phyloP scores from a whole-genome alignment of 179 eudicot species.

The Heliamphora pulchella region DNA sequence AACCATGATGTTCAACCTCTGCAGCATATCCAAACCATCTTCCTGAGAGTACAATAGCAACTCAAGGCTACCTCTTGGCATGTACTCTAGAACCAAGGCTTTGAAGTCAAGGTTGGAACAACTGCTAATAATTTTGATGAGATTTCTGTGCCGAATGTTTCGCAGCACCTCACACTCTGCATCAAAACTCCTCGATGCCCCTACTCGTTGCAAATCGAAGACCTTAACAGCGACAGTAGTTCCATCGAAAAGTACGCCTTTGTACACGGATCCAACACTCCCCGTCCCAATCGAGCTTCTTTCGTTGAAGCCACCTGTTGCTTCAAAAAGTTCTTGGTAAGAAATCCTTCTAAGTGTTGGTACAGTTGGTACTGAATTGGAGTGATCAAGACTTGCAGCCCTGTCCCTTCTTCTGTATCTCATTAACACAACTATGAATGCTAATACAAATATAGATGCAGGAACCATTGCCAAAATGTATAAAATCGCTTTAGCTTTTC shows the following conservation, averaged over 20 bases:
- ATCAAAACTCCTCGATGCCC: conserved; percentile 8
- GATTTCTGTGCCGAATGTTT: not conserved
- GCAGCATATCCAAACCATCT: no score
- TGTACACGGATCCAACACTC: not conserved
- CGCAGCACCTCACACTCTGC: not conserved
- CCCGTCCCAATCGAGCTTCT: not conserved
- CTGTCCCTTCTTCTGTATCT: no score
- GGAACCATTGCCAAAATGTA: no score
- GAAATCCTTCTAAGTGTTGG: not conserved
- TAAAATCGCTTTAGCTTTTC: no score
- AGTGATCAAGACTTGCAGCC: no score
- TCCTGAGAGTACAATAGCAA: no score
- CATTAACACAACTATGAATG: no score
- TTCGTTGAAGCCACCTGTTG: not conserved
- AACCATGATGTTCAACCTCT: no score
- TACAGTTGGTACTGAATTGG: not conserved
- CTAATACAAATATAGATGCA: no score
- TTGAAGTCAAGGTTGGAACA: conserved; percentile 9
- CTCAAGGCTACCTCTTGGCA: not conserved
- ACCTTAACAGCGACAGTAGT: not conserved
- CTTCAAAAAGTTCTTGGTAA: not conserved
- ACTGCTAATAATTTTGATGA: not conserved
- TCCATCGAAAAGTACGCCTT: not conserved
- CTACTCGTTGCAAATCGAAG: not conserved
- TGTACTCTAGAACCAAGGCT: not conserved